Conservation (phyloP, 2,329 filamentous ascomycete genomes). For the Talaromyces sp. region DNA sequence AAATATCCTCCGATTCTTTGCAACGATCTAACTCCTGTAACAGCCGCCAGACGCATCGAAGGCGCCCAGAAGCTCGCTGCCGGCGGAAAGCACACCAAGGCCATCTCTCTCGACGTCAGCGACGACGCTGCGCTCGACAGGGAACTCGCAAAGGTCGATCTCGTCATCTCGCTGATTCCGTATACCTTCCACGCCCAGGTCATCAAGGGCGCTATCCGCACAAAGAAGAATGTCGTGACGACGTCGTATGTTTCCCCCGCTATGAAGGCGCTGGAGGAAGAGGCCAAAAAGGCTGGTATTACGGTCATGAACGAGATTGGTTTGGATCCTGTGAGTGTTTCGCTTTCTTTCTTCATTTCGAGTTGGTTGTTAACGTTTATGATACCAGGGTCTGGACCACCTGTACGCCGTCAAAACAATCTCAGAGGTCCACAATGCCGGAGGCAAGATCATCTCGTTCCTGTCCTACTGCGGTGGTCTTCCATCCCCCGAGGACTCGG, state of each 20-base stretch:
- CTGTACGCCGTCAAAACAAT: slow-evolving; percentile 83
- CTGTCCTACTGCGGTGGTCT: slow-evolving; percentile 80
- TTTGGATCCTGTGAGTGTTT: slow-evolving; percentile 37
- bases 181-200: slow-evolving; percentile 86
- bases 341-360: not conserved
- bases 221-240: slow-evolving; percentile 95
- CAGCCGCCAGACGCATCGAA: slow-evolving; percentile 77
- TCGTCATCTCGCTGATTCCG: slow-evolving; percentile 79
- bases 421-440: slow-evolving; percentile 68
- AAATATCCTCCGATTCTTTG: not conserved
- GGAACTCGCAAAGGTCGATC: slow-evolving; percentile 71
- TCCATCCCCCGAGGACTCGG: slow-evolving; percentile 63
- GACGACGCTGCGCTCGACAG: slow-evolving; percentile 72
- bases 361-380: not conserved
- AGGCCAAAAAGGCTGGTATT: slow-evolving; percentile 84
- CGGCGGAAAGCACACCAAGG: slow-evolving; percentile 65
- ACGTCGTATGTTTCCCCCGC: slow-evolving; percentile 89
- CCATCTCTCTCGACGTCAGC: slow-evolving; percentile 80
- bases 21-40: not conserved
- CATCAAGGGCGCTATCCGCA: slow-evolving; percentile 87
- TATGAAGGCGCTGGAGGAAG: slow-evolving; percentile 81
- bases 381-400: slow-evolving; percentile 36
- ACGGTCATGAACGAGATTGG: slow-evolving; percentile 98
- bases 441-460: slow-evolving; percentile 81
- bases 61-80: slow-evolving; percentile 68